These are phyloP conservation scores for Diaporthe sp. DNA, from an alignment of 2,329 filamentous ascomycete species.

Conservation along the genomic window DNA sequence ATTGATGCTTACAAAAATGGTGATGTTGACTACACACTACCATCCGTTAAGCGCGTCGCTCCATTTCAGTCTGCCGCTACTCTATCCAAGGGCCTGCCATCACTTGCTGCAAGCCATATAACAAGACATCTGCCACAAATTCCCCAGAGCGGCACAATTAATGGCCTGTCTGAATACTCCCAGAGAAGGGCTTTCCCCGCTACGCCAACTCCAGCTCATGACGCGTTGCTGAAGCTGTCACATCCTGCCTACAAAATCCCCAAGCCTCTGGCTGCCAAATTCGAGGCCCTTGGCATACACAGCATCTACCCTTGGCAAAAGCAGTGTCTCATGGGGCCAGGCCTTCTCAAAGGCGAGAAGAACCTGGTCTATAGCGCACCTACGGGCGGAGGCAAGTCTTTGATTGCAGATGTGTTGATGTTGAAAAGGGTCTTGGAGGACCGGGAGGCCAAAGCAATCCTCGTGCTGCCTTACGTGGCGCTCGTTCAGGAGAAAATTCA, in stretches of 20 bases:
- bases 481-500: constrained; percentile 84
- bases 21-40: background rate
- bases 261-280: constrained; percentile 71
- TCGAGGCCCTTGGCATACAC: constrained; percentile 75
- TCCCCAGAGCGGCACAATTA: constrained; percentile 36
- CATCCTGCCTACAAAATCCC: constrained; percentile 76
- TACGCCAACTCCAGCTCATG: constrained; percentile 65
- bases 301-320: constrained; percentile 86
- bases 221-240: constrained; percentile 71
- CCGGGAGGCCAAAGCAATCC: constrained; percentile 74
- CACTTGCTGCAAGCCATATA: constrained; percentile 61
- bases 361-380: constrained; percentile 86
- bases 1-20: constrained; percentile 38
- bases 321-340: constrained; percentile 77
- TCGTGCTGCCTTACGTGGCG: constrained; percentile 83
- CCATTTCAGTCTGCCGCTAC: constrained; percentile 34
- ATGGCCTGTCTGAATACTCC: constrained; percentile 64
- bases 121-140: constrained; percentile 36
- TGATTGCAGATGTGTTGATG: constrained; percentile 81
- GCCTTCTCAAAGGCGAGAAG: constrained; percentile 73
- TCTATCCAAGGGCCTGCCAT: constrained; percentile 38
- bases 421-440: constrained; percentile 77
- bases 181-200: constrained; percentile 66
- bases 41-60: constrained; percentile 25
- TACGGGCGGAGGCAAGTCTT: constrained; percentile 82